Percentiles rank a stretch among this genome's conserved stretches.
phyloP scores from a whole-genome alignment of 2,329 filamentous ascomycete species.

The Epichloe amarillans region DNA sequence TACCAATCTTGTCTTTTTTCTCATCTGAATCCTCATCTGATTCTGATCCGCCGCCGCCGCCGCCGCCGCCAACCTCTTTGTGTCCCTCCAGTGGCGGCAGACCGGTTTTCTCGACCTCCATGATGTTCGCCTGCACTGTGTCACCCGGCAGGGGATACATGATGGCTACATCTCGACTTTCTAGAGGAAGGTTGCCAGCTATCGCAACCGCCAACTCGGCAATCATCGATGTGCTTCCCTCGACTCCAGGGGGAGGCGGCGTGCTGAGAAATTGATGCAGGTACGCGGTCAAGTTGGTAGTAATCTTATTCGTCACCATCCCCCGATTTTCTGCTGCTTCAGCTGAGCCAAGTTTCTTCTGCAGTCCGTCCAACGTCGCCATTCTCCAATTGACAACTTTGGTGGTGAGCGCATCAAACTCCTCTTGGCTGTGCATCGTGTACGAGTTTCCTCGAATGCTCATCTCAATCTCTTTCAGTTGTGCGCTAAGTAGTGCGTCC shows the following conservation, averaged over 20 bases:
- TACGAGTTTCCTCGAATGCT: slow-evolving; percentile 73
- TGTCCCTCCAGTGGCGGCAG: slow-evolving; percentile 47
- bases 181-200: slow-evolving; percentile 71
- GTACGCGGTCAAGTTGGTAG: slow-evolving; percentile 52
- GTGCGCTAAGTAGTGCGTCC: slow-evolving; percentile 59
- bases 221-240: slow-evolving; percentile 83
- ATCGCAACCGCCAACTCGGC: slow-evolving; percentile 82
- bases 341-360: slow-evolving; percentile 51
- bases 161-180: slow-evolving; percentile 82
- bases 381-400: slow-evolving; percentile 91
- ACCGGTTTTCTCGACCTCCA: slow-evolving; percentile 71
- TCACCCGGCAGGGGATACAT: slow-evolving; percentile 73
- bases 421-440: slow-evolving; percentile 63
- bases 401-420: slow-evolving; percentile 73
- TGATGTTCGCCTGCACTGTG: slow-evolving; percentile 54
- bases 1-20: slow-evolving; percentile 29
- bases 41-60: slow-evolving; percentile 9
- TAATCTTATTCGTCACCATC: slow-evolving; percentile 56
- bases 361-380: slow-evolving; percentile 83
- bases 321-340: slow-evolving; percentile 53
- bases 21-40: slow-evolving; percentile 18
- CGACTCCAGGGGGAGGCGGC: slow-evolving; percentile 72
- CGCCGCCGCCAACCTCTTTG: slow-evolving; percentile 24
- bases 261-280: slow-evolving; percentile 64
- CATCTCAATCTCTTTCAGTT: slow-evolving; percentile 75